Base-by-base conservation (phyloP, 768 basidiomycete genomes). In the Arthromyces matolae region DNA sequence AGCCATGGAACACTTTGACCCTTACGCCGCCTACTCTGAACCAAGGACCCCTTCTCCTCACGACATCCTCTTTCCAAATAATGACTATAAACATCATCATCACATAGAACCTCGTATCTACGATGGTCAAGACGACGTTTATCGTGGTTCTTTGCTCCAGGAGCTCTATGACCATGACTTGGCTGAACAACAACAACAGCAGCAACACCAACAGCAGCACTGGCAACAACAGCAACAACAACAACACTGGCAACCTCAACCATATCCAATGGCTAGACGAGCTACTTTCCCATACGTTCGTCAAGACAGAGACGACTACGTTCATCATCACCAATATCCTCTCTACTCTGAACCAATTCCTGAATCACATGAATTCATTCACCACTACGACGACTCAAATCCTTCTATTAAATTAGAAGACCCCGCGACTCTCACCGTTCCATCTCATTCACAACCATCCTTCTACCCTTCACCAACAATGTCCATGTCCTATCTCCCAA, bases 251-350 rank as follows among this genome's bases (percentile, higher is more conserved):
- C n/a, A n/a, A n/a, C n/a, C n/a, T n/a, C n/a, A n/a, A n/a, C n/a
- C n/a, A n/a, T n/a, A n/a, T n/a, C n/a, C n/a, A n/a, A 67, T 73
- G 52, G 64, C 67, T 45, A 84, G 88, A 40, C 76, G 88, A 50
- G 82, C 83, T 1, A 89, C 88, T 0, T 89, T 80, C 66, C 88
- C 88, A 37, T 84, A 82, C 60, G 84, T 85, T 42, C 77, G 85
- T 34, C 84, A 87, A 55, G 88, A 91, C 66, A 75, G 77, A 48
- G 74, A 76, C 42, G 76, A 78, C 54, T 63, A 56, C 34, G 50
- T 71, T 58, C 65, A 72, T 49, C 61, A 69, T 63, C 61, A 68
- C 6, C 62, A 73, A 20, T 76, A 68, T 9, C 39, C 60, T 14
- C 57, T 72, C n/a, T 72, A 73, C 51, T 57, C 55, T 44, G 66